Evolutionary conservation across 768 basidiomycete genomes (phyloP), one percentile per base, ranked within the genome.

Genomic region (Mycena galopus): DNA sequence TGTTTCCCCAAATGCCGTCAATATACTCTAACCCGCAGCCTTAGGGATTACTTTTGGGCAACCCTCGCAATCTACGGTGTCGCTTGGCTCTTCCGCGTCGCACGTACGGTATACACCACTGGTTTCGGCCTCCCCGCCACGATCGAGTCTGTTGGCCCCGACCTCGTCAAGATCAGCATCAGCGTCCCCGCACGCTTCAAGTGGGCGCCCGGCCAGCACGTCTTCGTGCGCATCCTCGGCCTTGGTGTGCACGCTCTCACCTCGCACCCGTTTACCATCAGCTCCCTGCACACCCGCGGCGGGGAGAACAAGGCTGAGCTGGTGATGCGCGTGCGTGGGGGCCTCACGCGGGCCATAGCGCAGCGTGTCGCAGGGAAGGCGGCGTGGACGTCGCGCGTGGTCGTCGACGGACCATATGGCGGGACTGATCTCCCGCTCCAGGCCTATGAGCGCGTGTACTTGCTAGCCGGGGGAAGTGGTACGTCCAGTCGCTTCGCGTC

Each of bases 221-320:
- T 78, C 50, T 77, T 78, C 67, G 67, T 78, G 51, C 74, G 76
- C 35, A 35, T 75, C 69, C 55, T 76, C 19, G 71, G 74, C n/a
- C 64, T 75, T 16, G 75, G 73, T 12, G 69, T 76, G 4, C 75
- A 79, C 47, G 69, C 80, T 2, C 70, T 80, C 62, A 78, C 79
- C 35, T 79, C 81, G 32, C 83, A 83, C 70, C 83, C 83, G 7
- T 82, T 82, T 75, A 82, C 82, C 35, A 78, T 82, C 55, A 74
- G 79, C 30, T 80, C 79, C 23, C 65, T 81, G 32, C 72, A 73
- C 9, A 58, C n/a, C 10, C 30, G 63, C 8, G 63, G 67, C 4
- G 71, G 64, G 21, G 44, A 75, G 60, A 61, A 68, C 14, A 65
- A 67, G 25, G 57, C 77, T 17, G 74, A 78, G 67, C 67, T 81